Percentiles rank a stretch among this genome's conserved stretches.
phyloP scores from a whole-genome alignment of 768 basidiomycete genomes.

The Podaxis sp. region DNA sequence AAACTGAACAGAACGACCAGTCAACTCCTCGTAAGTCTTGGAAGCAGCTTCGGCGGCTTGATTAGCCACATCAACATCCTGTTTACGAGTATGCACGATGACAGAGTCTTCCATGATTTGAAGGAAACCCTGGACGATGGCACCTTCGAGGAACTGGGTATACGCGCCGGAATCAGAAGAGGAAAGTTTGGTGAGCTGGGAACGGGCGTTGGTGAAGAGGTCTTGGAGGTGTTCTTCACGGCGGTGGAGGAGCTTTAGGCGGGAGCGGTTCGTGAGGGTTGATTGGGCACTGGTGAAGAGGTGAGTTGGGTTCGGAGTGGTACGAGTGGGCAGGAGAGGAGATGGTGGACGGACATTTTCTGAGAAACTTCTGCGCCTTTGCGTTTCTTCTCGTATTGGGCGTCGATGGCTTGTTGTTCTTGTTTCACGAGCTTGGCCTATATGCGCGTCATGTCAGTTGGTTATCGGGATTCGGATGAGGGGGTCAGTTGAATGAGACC shows the following conservation, averaged over 20 bases:
- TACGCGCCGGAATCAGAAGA: conserved; percentile 62
- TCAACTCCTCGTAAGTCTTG: conserved; percentile 71
- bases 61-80: conserved; percentile 61
- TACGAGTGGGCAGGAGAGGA: conserved; percentile 8
- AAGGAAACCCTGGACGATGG: conserved; percentile 84
- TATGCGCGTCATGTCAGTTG: conserved; percentile 5
- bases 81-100: conserved; percentile 63
- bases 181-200: conserved; percentile 49
- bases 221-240: conserved; percentile 92
- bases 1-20: conserved; percentile 62
- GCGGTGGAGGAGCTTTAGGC: conserved; percentile 84
- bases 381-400: conserved; percentile 92
- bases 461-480: neutral
- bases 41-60: conserved; percentile 67
- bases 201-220: conserved; percentile 68
- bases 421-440: conserved; percentile 97
- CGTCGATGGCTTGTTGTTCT: conserved; percentile 93
- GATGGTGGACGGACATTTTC: conserved; percentile 75
- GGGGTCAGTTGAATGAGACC: conserved; percentile 35
- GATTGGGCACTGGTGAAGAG: conserved; percentile 74
- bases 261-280: conserved; percentile 94
- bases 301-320: neutral
- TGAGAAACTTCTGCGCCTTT: conserved; percentile 92
- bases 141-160: conserved; percentile 76
- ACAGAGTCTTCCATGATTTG: conserved; percentile 76